Base-by-base conservation (phyloP, 2,329 filamentous ascomycete genomes). In the Elsinoe arachidis region DNA sequence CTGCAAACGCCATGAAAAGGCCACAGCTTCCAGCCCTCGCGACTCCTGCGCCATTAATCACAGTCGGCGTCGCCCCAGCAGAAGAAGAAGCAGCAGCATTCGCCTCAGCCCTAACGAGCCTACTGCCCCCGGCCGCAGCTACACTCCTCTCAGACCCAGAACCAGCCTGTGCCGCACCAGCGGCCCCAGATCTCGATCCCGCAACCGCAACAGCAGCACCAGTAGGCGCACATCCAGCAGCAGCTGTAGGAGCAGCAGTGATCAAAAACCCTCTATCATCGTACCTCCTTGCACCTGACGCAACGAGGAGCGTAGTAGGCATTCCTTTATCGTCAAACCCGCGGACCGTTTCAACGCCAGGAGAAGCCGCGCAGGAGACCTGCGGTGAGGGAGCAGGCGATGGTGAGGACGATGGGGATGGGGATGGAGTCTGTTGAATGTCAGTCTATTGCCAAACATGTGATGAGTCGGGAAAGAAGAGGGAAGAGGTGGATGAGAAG, bases 391-490 rank as follows among this genome's bases (percentile, higher is more conserved):
- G 68, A 71, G 69, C 74, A 63, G 72, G 76, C 65, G 69, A 77
- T 65, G 70, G 82, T 66, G 70, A 78, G 79, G 69, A 83, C 63
- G 66, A 80, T 69, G 64, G 76, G 67, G 66, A 70, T 69, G 63
- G 80, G 79, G 69, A 79, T 67, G 72, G 76, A 68, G 69, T 72
- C 78, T 81, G 54, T 19, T 39, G 61, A 60, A 58, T 59, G 59
- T 66, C 67, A 74, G 63, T 57, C 55, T 49, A 15, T 49, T n/a
- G 17, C 53, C 17, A 55, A 58, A 49, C 62, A 56, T 54, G 58
- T 55, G 55, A 46, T 57, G 21, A 60, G 63, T 56, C 57, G 56
- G 52, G 58, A 65, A 69, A 17, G 19, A 33, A 5, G 14, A 33
- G 23, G 14, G 30, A 5, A 30, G 35, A 19, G 10, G n/a, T 17